Percentiles rank a stretch among this genome's conserved stretches.
Conservation (phyloP, 805 yeast species). For the Maudiozyma turicensis region DNA sequence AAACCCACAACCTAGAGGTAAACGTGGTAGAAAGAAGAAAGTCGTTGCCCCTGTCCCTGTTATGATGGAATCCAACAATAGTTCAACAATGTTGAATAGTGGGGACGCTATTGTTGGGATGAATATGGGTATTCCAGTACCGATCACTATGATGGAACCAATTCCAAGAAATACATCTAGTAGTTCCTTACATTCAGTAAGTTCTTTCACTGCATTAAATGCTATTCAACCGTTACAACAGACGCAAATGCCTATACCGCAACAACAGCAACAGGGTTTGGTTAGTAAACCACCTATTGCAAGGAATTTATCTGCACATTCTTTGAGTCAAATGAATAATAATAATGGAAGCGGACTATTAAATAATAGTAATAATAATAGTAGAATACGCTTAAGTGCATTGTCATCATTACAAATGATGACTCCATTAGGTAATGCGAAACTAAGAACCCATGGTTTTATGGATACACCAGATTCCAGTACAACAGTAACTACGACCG, state of each 20-base stretch:
- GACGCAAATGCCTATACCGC: background rate
- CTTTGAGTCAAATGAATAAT: background rate
- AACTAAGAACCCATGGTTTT: background rate
- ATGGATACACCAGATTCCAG: slow-evolving; percentile 12
- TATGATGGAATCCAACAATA: background rate
- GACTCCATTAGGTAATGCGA: slow-evolving; percentile 39
- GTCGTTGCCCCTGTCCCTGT: slow-evolving; percentile 2
- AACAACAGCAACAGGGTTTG: background rate
- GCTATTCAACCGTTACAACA: background rate
- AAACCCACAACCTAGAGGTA: slow-evolving; percentile 59
- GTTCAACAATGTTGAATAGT: background rate
- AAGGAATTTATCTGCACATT: slow-evolving; percentile 1
- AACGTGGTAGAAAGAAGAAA: slow-evolving; percentile 37
- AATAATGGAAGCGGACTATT: background rate
- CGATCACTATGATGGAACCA: background rate
- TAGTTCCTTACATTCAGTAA: background rate
- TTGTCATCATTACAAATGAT: slow-evolving; percentile 49
- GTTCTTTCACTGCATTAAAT: background rate
- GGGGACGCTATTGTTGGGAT: background rate
- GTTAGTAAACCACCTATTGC: slow-evolving; percentile 2
- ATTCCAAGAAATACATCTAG: background rate
- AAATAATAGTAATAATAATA: slow-evolving; percentile 7
- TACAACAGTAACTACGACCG: background rate
- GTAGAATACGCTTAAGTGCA: slow-evolving; percentile 27
- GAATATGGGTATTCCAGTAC: background rate